Base-by-base conservation (phyloP, 148 eudicot species). In the Cornus florida region DNA sequence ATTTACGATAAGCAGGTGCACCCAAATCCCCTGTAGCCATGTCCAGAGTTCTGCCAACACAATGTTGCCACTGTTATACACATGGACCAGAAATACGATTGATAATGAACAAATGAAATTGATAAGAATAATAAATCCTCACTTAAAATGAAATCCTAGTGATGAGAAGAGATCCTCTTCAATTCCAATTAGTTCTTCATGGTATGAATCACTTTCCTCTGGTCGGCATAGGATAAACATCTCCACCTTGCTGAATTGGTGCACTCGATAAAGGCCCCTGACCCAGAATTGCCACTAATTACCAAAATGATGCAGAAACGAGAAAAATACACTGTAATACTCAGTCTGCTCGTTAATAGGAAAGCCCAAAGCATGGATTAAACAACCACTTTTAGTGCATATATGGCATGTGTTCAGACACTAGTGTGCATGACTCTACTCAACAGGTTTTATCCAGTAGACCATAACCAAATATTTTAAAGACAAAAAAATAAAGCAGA, bases 191-290 rank as follows among this genome's bases (percentile, higher is more conserved):
- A 95, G 82, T 79, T 93, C 98, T 57, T 91, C 93, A 69, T 86
- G 98, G 85, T 89, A 91, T 41, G 70, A 79, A 78, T 91, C 84
- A 80, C 98, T 95, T 66, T 95, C 97, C 86, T 90, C 97, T 2
- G 97, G 96, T 82, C 82, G 86, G 84, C 98, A 95, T 69, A 95
- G 72, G 69, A 95, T 79, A 81, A 95, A 95, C 97, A 95, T 95
- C 87, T 95, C 98, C 81, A 93, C 89, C 89, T 93, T 95, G 85
- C 96, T 95, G 79, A 95, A 95, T 83, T 95, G 98, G 88, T 93
- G 97, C 60, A 95, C 96, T 78, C 97, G 89, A 80, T 93, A 95
- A 70, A 95, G 95, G 71, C 97, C 98, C 86, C 97, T 91, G 95
- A 72, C 75, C 82, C 78, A 68, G 17, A 79, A 78, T 80, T 17